Conservation (phyloP, 2,329 filamentous ascomycete species). For the Uncinocarpus reesii region DNA sequence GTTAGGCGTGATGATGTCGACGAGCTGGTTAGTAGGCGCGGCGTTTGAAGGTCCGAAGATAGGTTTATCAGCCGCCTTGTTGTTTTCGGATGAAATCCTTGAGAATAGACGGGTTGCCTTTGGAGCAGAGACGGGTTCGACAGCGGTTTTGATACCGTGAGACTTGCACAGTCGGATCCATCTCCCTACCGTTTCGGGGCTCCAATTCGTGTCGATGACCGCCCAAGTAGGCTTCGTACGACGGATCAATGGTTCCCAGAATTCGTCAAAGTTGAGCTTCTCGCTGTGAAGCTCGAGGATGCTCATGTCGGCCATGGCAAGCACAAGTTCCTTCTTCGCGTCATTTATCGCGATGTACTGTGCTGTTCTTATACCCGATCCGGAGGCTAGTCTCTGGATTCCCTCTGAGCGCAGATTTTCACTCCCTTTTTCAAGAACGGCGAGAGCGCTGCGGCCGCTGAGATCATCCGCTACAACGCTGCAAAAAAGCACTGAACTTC, state of each 20-base stretch:
- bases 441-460: constrained; percentile 62
- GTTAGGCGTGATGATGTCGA: constrained; percentile 75
- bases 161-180: constrained; percentile 57
- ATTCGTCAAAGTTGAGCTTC: constrained; percentile 35
- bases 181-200: constrained; percentile 50
- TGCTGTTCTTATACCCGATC: constrained; percentile 57
- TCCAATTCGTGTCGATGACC: constrained; percentile 83
- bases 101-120: constrained; percentile 64
- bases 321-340: constrained; percentile 65
- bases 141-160: constrained; percentile 54
- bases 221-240: constrained; percentile 59
- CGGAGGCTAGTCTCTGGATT: constrained; percentile 48
- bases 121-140: constrained; percentile 77
- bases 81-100: background rate
- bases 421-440: constrained; percentile 49
- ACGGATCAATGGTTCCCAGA: constrained; percentile 54
- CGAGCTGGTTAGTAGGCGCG: constrained; percentile 51
- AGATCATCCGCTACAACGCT: constrained; percentile 72
- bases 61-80: constrained; percentile 17
- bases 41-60: constrained; percentile 27
- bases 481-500: constrained; percentile 58
- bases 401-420: constrained; percentile 55
- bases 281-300: constrained; percentile 52
- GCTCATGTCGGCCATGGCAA: constrained; percentile 93
- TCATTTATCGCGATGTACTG: constrained; percentile 91